Evolutionary conservation across 129 eudicot genomes (phyloP).

Genomic region (Logfia minima): DNA sequence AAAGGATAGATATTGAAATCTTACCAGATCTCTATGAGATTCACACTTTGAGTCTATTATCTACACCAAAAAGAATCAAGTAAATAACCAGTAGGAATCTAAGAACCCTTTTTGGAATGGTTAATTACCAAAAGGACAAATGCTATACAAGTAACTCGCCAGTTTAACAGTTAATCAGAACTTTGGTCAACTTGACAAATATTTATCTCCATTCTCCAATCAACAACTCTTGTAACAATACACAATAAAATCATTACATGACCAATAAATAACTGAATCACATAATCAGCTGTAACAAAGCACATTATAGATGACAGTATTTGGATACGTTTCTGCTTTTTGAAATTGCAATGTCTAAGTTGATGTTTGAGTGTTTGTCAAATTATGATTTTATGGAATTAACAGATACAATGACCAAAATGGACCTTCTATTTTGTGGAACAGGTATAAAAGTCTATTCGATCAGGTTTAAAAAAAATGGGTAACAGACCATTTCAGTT

Average conservation of each 20-base stretch:
- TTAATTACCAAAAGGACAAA: background rate
- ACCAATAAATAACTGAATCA: slow-evolving; percentile 3
- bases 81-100: slow-evolving; percentile 4
- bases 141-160: background rate
- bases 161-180: background rate
- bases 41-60: slow-evolving; percentile 66
- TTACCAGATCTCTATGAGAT: slow-evolving; percentile 57
- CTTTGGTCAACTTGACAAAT: background rate
- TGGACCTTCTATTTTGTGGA: background rate
- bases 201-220: background rate
- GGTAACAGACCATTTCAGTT: background rate
- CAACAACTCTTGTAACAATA: background rate
- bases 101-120: slow-evolving; percentile 9
- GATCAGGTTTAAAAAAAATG: background rate
- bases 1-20: background rate
- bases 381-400: background rate
- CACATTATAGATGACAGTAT: background rate
- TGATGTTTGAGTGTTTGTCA: background rate
- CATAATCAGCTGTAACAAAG: background rate
- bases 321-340: background rate
- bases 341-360: background rate
- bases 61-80: slow-evolving; percentile 42
- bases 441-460: background rate
- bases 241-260: background rate
- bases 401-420: background rate